Base-by-base conservation (phyloP, 805 yeast species). In the Saccharomycopsis capsularis region DNA sequence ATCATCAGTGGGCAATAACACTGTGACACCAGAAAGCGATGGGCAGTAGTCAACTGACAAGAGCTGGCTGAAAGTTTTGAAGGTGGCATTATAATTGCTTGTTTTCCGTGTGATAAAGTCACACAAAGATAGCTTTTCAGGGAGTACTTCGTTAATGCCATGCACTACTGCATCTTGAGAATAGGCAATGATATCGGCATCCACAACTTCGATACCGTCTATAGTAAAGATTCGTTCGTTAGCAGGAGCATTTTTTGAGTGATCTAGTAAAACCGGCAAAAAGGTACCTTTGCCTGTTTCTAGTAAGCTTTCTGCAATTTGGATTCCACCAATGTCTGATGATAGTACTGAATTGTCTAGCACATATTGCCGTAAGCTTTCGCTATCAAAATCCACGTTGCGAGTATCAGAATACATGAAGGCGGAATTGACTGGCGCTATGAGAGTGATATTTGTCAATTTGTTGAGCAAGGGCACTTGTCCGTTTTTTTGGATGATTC, bases 351-450 rank as follows among this genome's bases (percentile, higher is more conserved):
- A 63, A 3, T 57, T 54, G 37, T 71, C 58, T 15, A 75, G 60
- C 4, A 68, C 52, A 56, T 75, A 65, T 30, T 64, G 60, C 6
- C 63, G 46, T 9, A 68, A 40, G 48, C 60, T 61, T 30, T 62
- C 54, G 18, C 59, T 56, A n/a, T 62, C 44, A 45, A 57, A 57
- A 48, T 60, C 57, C 19, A 40, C 21, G 3, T 51, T 51, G n/a
- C n/a, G n/a, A n/a, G n/a, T n/a, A n/a, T n/a, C n/a, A 4, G 53
- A 52, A 27, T 57, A 47, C 3, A 67, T 69, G 62, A 84, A 85
- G 1, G 95, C 95, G 55, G 82, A 79, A 60, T 87, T 87, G 11
- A 82, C 73, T 0, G 95, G 95, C 1, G 95, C 95, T 37, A 84
- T 60, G n/a, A 87, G 63, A 0, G 95, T 85, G 50, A 82, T 76